Evolutionary conservation across 2,329 filamentous ascomycete species (phyloP).

Genomic region (Herpotrichia juniperi): DNA sequence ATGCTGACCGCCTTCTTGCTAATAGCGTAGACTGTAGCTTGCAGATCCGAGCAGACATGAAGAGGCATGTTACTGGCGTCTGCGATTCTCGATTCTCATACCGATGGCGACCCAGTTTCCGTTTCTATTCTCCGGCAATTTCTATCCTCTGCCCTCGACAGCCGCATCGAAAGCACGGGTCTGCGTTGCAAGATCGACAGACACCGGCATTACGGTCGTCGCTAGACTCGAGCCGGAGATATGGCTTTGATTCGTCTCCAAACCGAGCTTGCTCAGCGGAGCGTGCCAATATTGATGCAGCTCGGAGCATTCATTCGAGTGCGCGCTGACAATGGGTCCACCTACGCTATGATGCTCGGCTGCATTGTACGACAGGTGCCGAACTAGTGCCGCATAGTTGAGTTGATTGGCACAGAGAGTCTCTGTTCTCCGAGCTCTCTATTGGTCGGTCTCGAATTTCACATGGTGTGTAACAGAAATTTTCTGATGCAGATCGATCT

Average conservation of each 20-base stretch:
- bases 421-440: constrained; percentile 58
- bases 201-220: constrained; percentile 46
- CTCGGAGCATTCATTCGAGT: constrained; percentile 45
- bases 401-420: constrained; percentile 46
- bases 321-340: constrained; percentile 44
- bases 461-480: too few relatives aligned
- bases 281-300: constrained; percentile 56
- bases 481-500: too few relatives aligned
- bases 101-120: constrained; percentile 9
- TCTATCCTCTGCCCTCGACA: constrained; percentile 16
- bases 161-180: constrained; percentile 46
- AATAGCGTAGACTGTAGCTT: constrained; percentile 17
- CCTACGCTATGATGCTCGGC: constrained; percentile 33
- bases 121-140: constrained; percentile 11
- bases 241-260: constrained; percentile 45
- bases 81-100: constrained; percentile 22
- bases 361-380: constrained; percentile 27
- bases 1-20: constrained; percentile 19
- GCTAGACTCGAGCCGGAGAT: constrained; percentile 51
- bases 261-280: constrained; percentile 45
- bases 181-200: constrained; percentile 40
- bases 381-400: constrained; percentile 29
- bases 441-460: too few relatives aligned
- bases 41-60: constrained; percentile 13
- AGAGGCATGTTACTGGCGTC: constrained; percentile 25